These are phyloP conservation scores for Novymonas esmeraldas DNA, from an alignment of 208 protist genomes.

Conservation along the genomic window DNA sequence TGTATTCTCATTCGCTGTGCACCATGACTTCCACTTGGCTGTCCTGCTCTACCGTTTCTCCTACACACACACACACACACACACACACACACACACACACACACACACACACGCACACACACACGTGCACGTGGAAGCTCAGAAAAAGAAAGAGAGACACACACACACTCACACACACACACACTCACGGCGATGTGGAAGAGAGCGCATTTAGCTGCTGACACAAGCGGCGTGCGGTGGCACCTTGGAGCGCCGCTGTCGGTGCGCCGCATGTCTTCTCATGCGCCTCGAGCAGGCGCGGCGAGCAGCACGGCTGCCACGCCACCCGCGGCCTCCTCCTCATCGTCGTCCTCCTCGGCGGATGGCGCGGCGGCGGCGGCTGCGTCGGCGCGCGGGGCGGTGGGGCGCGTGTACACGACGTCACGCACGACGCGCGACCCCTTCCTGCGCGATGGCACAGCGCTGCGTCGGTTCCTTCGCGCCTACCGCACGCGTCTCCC, in stretches of 20 bases:
- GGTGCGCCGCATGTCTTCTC: no score
- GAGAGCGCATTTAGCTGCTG: no score
- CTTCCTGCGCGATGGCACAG: slow-evolving; percentile 63
- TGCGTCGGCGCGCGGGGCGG: neutral
- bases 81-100: neutral
- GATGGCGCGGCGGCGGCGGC: neutral
- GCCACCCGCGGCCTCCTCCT: no score
- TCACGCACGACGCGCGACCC: slow-evolving; percentile 29
- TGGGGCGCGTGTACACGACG: slow-evolving; percentile 8
- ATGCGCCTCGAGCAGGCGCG: no score
- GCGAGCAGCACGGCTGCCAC: no score
- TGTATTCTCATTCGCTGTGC: neutral
- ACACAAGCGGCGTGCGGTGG: no score
- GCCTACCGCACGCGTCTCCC: slow-evolving; percentile 53
- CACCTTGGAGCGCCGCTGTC: no score
- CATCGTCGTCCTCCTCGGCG: neutral
- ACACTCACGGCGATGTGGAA: no score
- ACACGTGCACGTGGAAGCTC: neutral
- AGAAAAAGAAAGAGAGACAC: neutral
- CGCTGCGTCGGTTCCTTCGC: slow-evolving; percentile 46
- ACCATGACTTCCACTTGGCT: no score
- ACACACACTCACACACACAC: neutral
- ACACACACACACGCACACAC: neutral
- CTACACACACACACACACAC: neutral
- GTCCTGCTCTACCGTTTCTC: no score